Evolutionary conservation across 2,329 filamentous ascomycete species (phyloP).

Genomic region (Aspergillus flavus): DNA sequence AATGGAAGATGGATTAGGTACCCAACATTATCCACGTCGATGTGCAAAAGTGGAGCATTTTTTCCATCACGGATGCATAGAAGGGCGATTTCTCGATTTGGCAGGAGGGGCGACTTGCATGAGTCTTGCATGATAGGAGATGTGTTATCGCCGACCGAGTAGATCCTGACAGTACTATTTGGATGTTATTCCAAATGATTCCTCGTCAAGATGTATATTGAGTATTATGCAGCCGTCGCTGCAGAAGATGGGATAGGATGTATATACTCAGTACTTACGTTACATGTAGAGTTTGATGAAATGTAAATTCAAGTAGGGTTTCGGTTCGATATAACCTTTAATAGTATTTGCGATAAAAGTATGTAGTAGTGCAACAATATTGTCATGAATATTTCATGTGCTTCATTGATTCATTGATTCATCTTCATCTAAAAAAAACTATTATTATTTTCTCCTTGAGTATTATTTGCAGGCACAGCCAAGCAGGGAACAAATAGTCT

Average conservation of each 20-base stretch:
- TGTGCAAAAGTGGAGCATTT: background rate
- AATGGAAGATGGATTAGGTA: background rate
- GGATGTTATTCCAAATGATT: background rate
- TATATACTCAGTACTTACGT: too few relatives aligned
- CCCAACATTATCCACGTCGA: background rate
- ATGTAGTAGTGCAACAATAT: too few relatives aligned
- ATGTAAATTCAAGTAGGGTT: background rate
- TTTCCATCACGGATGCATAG: background rate
- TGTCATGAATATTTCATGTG: too few relatives aligned
- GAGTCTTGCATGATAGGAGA: background rate
- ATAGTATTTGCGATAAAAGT: too few relatives aligned
- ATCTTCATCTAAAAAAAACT: background rate
- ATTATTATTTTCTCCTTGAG: background rate
- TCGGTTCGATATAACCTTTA: background rate
- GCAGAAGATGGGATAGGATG: background rate
- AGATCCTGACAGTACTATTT: background rate
- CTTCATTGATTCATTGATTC: background rate
- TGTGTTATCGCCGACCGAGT: background rate
- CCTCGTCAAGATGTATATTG: too few relatives aligned
- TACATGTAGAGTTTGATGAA: background rate
- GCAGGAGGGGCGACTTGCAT: background rate
- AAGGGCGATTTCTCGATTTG: background rate
- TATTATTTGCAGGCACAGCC: background rate
- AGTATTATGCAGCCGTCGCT: background rate
- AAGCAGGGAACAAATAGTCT: background rate